Conservation (phyloP, 345 rosid genomes). For the Carallia brachiata region DNA sequence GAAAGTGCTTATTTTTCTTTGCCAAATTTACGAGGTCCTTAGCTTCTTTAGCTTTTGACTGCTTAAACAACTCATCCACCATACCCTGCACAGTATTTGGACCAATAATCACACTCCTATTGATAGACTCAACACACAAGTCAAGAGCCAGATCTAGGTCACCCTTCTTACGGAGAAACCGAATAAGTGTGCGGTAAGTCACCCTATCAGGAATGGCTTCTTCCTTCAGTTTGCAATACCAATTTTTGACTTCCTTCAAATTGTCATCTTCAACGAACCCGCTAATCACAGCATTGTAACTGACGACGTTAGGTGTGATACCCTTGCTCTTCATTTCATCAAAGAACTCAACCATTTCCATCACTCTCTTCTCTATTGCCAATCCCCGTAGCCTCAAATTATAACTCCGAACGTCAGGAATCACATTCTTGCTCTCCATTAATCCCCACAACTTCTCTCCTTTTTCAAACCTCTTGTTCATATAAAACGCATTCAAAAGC, state of each 20-base stretch:
- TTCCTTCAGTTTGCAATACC: slow-evolving; percentile 48
- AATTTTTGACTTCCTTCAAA: slow-evolving; percentile 45
- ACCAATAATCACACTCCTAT: slow-evolving; percentile 26
- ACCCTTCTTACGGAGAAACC: slow-evolving; percentile 49
- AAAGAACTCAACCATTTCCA: slow-evolving; percentile 44
- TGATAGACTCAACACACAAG: slow-evolving; percentile 42
- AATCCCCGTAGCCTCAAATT: slow-evolving; percentile 55
- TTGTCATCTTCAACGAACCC: slow-evolving; percentile 45
- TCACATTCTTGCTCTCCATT: slow-evolving; percentile 46
- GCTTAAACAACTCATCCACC: slow-evolving; percentile 47
- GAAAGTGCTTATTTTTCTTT: slow-evolving; percentile 35
- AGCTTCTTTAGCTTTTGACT: slow-evolving; percentile 52
- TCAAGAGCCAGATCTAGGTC: slow-evolving; percentile 50
- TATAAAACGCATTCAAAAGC: slow-evolving; percentile 45
- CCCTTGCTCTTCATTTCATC: slow-evolving; percentile 46
- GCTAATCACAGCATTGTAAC: slow-evolving; percentile 54
- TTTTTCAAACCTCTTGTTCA: slow-evolving; percentile 37
- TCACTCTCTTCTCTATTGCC: slow-evolving; percentile 34
- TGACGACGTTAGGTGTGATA: slow-evolving; percentile 43
- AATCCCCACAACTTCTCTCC: slow-evolving; percentile 57
- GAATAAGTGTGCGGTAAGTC: slow-evolving; percentile 43
- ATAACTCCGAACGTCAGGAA: slow-evolving; percentile 52
- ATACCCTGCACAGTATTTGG: slow-evolving; percentile 45
- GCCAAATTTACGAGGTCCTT: slow-evolving; percentile 52
- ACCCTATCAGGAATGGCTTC: slow-evolving; percentile 29